Evolutionary conservation across 2,329 filamentous ascomycete genomes (phyloP).

Genomic region (Chaetomium olivaceum): DNA sequence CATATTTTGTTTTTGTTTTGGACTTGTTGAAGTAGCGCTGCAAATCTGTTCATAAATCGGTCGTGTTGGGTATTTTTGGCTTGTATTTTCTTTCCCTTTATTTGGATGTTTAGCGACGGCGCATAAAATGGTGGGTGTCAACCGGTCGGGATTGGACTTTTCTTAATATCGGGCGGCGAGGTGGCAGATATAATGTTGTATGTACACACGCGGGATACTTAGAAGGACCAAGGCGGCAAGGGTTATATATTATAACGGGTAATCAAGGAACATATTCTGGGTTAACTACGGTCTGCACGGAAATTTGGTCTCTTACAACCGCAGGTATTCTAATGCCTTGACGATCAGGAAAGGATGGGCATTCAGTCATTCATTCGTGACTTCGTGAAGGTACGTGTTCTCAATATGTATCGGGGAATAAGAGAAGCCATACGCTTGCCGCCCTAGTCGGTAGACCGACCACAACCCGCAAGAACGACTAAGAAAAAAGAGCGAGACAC

Average conservation of each 20-base stretch:
- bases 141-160: neutral
- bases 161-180: neutral
- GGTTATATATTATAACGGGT: neutral
- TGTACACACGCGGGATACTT: conserved; percentile 4
- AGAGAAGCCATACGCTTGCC: neutral
- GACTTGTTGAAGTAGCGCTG: neutral
- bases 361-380: conserved; percentile 20
- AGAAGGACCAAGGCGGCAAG: neutral
- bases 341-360: neutral
- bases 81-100: conserved; percentile 8
- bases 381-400: neutral
- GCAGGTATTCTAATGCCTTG: neutral
- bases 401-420: neutral
- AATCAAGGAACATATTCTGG: neutral
- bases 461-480: neutral
- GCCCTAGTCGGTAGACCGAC: neutral
- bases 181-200: conserved; percentile 7
- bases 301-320: neutral
- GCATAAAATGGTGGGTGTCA: conserved; percentile 29
- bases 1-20: neutral
- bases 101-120: conserved; percentile 29
- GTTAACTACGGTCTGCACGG: neutral
- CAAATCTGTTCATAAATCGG: neutral
- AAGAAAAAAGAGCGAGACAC: neutral
- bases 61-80: conserved; percentile 9